Conservation (phyloP, 352 stramenopile genomes). For the Pythium scleroteichum region DNA sequence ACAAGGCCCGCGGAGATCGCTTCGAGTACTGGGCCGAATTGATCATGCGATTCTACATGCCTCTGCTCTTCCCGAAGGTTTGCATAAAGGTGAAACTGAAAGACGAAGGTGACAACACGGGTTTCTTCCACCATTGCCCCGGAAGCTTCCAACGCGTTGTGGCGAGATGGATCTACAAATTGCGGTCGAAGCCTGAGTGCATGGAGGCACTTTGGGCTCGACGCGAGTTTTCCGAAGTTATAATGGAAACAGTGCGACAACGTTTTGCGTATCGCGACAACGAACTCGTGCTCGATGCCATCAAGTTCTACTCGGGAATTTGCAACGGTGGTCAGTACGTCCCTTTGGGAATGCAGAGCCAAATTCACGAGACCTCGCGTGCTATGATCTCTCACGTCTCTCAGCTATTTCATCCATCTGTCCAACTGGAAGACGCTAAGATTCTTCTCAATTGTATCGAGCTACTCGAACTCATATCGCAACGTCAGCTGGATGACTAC, state of each 20-base stretch:
- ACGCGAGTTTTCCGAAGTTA: slow-evolving; percentile 79
- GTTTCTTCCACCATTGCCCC: slow-evolving; percentile 88
- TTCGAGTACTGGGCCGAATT: slow-evolving; percentile 88
- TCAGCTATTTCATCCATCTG: slow-evolving; percentile 84
- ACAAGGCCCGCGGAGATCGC: slow-evolving; percentile 53
- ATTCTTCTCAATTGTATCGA: slow-evolving; percentile 86
- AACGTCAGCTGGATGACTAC: slow-evolving; percentile 81
- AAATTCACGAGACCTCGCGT: slow-evolving; percentile 81
- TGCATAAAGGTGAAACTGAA: slow-evolving; percentile 87
- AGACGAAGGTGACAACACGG: slow-evolving; percentile 73
- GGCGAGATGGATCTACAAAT: slow-evolving; percentile 85
- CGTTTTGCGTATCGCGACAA: slow-evolving; percentile 84
- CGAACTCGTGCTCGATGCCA: slow-evolving; percentile 81
- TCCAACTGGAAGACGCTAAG: slow-evolving; percentile 81
- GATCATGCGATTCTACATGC: slow-evolving; percentile 91
- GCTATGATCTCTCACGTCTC: slow-evolving; percentile 89
- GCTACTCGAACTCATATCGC: slow-evolving; percentile 81
- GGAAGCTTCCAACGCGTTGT: slow-evolving; percentile 87
- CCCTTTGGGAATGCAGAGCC: slow-evolving; percentile 70
- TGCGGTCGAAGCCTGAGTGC: slow-evolving; percentile 76
- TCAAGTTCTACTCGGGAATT: slow-evolving; percentile 87
- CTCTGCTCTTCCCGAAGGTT: slow-evolving; percentile 83
- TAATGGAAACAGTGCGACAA: slow-evolving; percentile 88
- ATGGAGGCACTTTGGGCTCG: slow-evolving; percentile 82
- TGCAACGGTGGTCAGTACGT: slow-evolving; percentile 77